Percentiles rank a stretch among this genome's conserved stretches.
Evolutionary conservation across 805 yeast genomes (phyloP).

Genomic region (Candida sakaeoensis): DNA sequence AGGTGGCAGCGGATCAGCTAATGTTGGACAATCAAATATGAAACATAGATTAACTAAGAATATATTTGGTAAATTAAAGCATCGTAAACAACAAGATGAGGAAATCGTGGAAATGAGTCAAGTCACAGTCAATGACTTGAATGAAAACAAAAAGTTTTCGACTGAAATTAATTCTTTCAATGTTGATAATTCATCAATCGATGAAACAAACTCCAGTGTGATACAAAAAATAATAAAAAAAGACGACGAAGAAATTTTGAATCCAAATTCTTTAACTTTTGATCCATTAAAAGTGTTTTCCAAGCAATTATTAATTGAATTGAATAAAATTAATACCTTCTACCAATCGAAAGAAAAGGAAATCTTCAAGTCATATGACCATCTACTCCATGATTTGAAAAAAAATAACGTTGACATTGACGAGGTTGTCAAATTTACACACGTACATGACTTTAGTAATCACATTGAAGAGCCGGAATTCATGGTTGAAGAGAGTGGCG

Average conservation of each 20-base stretch:
- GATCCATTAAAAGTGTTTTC: slow-evolving; percentile 42
- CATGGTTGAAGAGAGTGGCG: not conserved
- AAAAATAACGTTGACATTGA: slow-evolving; percentile 23
- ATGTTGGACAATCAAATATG: not conserved
- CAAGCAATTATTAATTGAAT: slow-evolving; percentile 44
- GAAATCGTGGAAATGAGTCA: slow-evolving; percentile 4
- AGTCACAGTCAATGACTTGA: slow-evolving; percentile 1
- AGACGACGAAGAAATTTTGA: slow-evolving; percentile 9
- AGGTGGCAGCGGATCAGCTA: not conserved
- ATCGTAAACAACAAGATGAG: not conserved
- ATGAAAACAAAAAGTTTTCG: slow-evolving; percentile 1
- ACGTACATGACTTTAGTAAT: slow-evolving; percentile 18
- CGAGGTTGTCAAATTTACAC: slow-evolving; percentile 22
- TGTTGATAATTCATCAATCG: slow-evolving; percentile 4
- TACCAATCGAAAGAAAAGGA: slow-evolving; percentile 45
- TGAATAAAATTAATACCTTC: slow-evolving; percentile 50
- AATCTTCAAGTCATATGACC: slow-evolving; percentile 42
- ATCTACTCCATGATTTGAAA: slow-evolving; percentile 46
- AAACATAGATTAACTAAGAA: slow-evolving; percentile 8
- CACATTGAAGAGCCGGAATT: slow-evolving; percentile 9
- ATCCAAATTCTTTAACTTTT: slow-evolving; percentile 11
- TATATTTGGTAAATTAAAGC: slow-evolving; percentile 6
- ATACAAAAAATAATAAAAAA: slow-evolving; percentile 5
- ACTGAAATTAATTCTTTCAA: slow-evolving; percentile 6
- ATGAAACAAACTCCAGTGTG: not conserved